These are phyloP conservation scores for Colletotrichum ledebouriae DNA, from an alignment of 2,329 filamentous ascomycete genomes.

Conservation along the genomic window DNA sequence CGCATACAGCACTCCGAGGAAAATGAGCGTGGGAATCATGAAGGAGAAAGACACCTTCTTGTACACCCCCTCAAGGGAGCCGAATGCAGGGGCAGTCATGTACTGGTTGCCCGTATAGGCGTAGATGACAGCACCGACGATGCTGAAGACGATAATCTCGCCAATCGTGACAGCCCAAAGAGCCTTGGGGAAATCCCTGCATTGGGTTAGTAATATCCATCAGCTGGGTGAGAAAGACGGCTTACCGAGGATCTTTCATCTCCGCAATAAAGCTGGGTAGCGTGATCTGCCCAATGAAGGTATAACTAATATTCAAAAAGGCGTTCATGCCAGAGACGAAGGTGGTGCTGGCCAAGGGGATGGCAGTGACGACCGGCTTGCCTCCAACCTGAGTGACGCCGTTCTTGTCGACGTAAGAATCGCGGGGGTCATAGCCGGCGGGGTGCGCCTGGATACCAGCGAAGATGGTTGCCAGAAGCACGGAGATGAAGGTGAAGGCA, in stretches of 20 bases:
- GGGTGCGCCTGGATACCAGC: constrained; percentile 82
- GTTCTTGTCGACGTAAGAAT: constrained; percentile 51
- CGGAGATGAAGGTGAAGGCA: constrained; percentile 90
- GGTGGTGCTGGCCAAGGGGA: constrained; percentile 77
- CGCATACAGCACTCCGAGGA: constrained; percentile 90
- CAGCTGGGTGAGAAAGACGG: constrained; percentile 52
- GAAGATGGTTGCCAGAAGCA: constrained; percentile 87
- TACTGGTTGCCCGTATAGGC: constrained; percentile 92
- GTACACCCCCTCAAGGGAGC: constrained; percentile 81
- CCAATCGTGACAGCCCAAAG: constrained; percentile 91
- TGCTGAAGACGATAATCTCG: constrained; percentile 86
- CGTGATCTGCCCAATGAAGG: constrained; percentile 95
- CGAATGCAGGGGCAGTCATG: constrained; percentile 89
- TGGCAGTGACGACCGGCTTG: constrained; percentile 74
- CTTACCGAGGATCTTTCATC: constrained; percentile 76
- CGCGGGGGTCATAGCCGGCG: constrained; percentile 70
- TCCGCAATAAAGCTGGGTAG: constrained; percentile 95
- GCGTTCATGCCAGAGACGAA: constrained; percentile 88
- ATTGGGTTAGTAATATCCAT: constrained; percentile 55
- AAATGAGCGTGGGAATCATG: constrained; percentile 95
- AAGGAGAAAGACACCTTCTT: constrained; percentile 94
- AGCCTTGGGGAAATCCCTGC: constrained; percentile 86
- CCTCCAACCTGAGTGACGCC: constrained; percentile 59
- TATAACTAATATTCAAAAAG: constrained; percentile 96
- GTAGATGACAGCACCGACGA: constrained; percentile 86